Conservation (phyloP, 2,329 filamentous ascomycete genomes). For the Harringtonia aguacate region DNA sequence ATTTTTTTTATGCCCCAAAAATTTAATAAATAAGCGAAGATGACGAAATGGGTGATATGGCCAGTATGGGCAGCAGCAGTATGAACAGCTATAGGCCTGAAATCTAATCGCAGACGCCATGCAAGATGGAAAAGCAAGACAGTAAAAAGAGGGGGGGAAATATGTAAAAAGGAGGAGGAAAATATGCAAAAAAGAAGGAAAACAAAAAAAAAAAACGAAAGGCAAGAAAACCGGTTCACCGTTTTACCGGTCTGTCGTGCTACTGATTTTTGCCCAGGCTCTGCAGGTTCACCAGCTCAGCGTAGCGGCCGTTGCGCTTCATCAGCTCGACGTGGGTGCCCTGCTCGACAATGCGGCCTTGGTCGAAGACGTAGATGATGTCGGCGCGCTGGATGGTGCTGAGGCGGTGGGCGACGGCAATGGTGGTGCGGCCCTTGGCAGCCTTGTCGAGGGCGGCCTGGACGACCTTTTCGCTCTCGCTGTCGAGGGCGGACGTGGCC, state of each 20-base stretch:
- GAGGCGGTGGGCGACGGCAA: conserved; percentile 86
- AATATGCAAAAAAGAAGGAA: background rate
- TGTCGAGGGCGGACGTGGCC: conserved; percentile 68
- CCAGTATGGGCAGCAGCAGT: too few relatives aligned
- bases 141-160: background rate
- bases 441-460: conserved; percentile 74
- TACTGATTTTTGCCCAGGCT: conserved; percentile 51
- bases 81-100: too few relatives aligned
- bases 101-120: too few relatives aligned
- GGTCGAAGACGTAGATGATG: conserved; percentile 92
- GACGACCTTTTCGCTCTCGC: conserved; percentile 68
- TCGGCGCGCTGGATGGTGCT: conserved; percentile 93
- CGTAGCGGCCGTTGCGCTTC: conserved; percentile 60
- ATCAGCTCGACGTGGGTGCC: conserved; percentile 70
- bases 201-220: background rate
- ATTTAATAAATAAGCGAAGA: too few relatives aligned
- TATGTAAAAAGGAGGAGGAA: background rate
- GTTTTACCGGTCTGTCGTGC: too few relatives aligned
- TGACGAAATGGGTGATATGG: too few relatives aligned
- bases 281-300: conserved; percentile 71
- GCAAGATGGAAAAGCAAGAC: background rate
- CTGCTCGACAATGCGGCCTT: conserved; percentile 73
- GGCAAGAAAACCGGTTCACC: background rate
- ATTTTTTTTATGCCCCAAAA: too few relatives aligned
- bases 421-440: conserved; percentile 76